These are phyloP conservation scores for Neocallimastix lanati DNA, from an alignment of 192 early-diverging fungal genomes.

Conservation along the genomic window DNA sequence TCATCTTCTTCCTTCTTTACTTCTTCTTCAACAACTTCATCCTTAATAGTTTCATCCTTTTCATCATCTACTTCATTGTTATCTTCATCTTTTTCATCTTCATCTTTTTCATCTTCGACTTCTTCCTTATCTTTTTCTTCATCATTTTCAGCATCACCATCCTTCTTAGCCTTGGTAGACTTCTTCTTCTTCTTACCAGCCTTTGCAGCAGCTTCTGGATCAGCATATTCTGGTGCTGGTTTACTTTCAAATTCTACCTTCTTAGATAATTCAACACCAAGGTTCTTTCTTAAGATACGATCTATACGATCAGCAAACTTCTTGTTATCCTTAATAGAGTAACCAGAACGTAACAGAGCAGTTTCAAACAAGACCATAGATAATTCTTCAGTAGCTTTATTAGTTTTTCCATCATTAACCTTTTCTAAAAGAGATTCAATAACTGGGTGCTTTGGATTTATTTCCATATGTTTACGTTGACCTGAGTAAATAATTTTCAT, in stretches of 20 bases:
- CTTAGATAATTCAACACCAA: conserved; percentile 6
- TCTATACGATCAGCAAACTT: conserved; percentile 11
- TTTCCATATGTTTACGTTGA: conserved; percentile 34
- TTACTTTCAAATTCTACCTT: conserved; percentile 6
- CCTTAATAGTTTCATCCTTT: neutral
- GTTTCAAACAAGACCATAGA: conserved; percentile 42
- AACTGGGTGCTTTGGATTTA: conserved; percentile 48
- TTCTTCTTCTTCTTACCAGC: neutral
- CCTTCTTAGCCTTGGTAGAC: neutral
- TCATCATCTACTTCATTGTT: neutral
- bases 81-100: neutral
- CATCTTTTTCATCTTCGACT: neutral
- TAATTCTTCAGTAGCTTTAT: conserved; percentile 15
- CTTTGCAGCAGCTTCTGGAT: neutral
- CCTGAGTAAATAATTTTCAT: conserved; percentile 3
- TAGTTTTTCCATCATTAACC: conserved; percentile 17
- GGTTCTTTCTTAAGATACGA: neutral
- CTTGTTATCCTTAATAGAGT: conserved; percentile 29
- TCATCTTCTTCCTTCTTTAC: neutral
- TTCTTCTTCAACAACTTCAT: neutral
- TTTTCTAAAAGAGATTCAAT: conserved; percentile 29
- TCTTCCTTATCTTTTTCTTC: neutral
- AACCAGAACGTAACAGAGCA: conserved; percentile 39
- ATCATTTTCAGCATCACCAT: neutral
- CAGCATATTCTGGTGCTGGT: conserved; percentile 3